Conservation (phyloP, 345 rosid genomes). For the Eucalyptus camaldulensis region DNA sequence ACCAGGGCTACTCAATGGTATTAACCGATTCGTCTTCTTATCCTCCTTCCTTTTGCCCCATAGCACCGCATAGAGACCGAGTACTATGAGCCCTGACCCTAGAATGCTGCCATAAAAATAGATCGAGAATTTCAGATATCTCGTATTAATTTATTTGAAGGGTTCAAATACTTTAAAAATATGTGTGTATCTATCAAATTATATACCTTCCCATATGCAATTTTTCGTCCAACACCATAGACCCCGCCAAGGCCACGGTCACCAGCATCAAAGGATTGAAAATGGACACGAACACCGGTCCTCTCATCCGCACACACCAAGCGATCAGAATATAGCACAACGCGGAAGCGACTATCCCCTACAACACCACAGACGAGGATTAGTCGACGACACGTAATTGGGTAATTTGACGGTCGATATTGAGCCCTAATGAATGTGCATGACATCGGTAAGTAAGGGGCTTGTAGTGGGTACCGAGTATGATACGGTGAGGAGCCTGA, state of each 20-base stretch:
- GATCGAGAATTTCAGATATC: neutral
- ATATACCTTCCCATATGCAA: conserved; percentile 19
- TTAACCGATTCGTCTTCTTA: neutral
- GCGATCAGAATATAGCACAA: neutral
- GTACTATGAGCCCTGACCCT: neutral
- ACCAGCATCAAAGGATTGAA: conserved; percentile 20
- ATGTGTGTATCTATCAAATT: neutral
- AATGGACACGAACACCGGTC: conserved; percentile 12
- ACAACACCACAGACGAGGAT: neutral
- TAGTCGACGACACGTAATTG: neutral
- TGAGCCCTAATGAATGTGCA: neutral
- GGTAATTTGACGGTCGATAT: neutral
- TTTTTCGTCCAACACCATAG: conserved; percentile 9
- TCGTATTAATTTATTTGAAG: no score
- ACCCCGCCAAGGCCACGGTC: neutral
- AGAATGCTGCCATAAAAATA: neutral
- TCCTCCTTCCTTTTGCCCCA: conserved; percentile 17
- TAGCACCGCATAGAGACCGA: neutral
- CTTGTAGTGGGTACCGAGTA: conserved; percentile 2
- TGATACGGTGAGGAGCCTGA: neutral
- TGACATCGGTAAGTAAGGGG: neutral
- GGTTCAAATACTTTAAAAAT: neutral
- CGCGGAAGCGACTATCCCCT: conserved; percentile 1
- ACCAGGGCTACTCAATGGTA: neutral
- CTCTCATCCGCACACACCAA: conserved; percentile 11